phyloP scores from a whole-genome alignment of 345 rosid genomes.

The Gossypium stocksii region DNA sequence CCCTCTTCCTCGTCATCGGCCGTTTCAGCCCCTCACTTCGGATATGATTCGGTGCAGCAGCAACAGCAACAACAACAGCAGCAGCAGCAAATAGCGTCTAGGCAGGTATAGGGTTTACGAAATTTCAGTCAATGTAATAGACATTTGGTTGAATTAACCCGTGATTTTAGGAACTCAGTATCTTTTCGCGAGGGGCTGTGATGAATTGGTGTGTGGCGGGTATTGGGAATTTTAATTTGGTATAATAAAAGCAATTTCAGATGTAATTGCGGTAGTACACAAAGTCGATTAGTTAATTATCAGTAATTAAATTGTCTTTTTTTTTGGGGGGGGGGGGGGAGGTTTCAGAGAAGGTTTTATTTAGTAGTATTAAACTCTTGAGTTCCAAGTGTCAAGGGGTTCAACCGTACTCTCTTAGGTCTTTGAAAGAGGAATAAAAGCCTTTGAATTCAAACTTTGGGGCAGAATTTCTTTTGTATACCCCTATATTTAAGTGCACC shows the following conservation, averaged over 20 bases:
- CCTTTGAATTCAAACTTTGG: neutral
- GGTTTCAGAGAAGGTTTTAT: conserved; percentile 9
- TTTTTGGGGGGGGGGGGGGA: neutral
- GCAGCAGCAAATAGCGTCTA: conserved; percentile 51
- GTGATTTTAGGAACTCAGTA: conserved; percentile 16
- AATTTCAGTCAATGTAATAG: neutral
- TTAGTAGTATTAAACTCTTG: conserved; percentile 9
- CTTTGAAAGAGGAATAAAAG: neutral
- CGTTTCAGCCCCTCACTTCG: conserved; percentile 62
- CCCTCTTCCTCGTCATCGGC: conserved; percentile 97
- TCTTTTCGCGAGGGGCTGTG: conserved; percentile 8
- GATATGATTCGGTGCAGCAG: conserved; percentile 59
- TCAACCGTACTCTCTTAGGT: neutral
- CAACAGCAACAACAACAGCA: conserved; percentile 63
- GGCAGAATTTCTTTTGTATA: neutral
- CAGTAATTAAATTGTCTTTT: neutral
- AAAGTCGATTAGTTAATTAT: conserved; percentile 5
- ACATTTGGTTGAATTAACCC: conserved; percentile 17
- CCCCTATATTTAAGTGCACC: neutral
- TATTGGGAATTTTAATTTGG: conserved; percentile 11
- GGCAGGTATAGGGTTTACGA: conserved; percentile 50
- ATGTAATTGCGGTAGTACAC: conserved; percentile 4
- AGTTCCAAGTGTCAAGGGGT: conserved; percentile 2
- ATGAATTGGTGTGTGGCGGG: neutral
- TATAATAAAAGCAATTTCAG: conserved; percentile 26